These are phyloP conservation scores for Vitis rotundifolia DNA, from an alignment of 164 flowering plant genomes.

Conservation along the genomic window DNA sequence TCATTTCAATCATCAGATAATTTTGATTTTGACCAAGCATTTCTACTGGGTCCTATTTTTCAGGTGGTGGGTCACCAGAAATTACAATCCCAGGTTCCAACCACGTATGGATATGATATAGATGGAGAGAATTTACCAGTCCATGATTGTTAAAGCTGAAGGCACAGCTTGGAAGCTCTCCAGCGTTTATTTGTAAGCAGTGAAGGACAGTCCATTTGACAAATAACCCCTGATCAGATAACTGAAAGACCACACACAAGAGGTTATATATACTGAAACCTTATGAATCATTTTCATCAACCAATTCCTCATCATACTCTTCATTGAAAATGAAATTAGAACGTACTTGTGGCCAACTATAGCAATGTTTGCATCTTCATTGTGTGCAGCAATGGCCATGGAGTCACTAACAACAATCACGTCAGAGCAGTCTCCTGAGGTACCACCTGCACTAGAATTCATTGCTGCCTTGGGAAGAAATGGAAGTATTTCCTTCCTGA, in stretches of 20 bases:
- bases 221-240: slow-evolving; percentile 62
- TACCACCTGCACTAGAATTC: slow-evolving; percentile 15
- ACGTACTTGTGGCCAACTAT: slow-evolving; percentile 72
- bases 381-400: slow-evolving; percentile 80
- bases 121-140: slow-evolving; percentile 39
- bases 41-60: no score
- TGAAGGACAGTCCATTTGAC: slow-evolving; percentile 51
- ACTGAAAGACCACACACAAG: slow-evolving; percentile 35
- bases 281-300: not conserved
- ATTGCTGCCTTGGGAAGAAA: slow-evolving; percentile 42
- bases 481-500: slow-evolving; percentile 84
- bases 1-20: no score
- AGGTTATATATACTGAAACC: not conserved
- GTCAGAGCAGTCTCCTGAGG: slow-evolving; percentile 69
- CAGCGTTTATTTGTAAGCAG: slow-evolving; percentile 88
- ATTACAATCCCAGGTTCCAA: no score
- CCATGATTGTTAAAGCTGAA: slow-evolving; percentile 82
- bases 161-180: slow-evolving; percentile 91
- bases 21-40: no score
- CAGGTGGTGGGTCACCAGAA: no score
- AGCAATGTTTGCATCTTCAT: slow-evolving; percentile 83
- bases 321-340: not conserved
- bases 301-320: no score
- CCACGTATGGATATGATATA: not conserved
- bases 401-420: slow-evolving; percentile 60